Conservation (phyloP, 2,329 filamentous ascomycete genomes). For the Fusarium coicis region DNA sequence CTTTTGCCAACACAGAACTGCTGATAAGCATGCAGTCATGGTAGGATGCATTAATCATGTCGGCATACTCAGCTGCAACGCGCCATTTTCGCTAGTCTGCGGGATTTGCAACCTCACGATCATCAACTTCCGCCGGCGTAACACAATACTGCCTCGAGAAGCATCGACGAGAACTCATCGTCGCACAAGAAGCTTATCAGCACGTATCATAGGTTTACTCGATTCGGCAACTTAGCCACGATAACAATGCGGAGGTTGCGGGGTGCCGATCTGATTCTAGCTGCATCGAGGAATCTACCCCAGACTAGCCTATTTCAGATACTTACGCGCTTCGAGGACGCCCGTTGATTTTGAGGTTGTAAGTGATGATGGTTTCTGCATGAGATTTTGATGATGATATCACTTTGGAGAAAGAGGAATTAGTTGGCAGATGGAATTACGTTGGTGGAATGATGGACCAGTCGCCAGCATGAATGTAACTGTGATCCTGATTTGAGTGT, state of each 20-base stretch:
- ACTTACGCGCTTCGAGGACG: conserved; percentile 32
- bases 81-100: neutral
- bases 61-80: neutral
- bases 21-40: conserved; percentile 2
- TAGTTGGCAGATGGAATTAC: neutral
- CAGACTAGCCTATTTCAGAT: conserved; percentile 28
- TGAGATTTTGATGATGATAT: rapidly evolving
- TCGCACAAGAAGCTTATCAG: conserved; percentile 7
- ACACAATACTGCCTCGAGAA: neutral
- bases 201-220: conserved; percentile 7
- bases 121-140: neutral
- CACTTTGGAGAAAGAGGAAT: neutral
- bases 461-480: neutral
- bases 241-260: conserved; percentile 19
- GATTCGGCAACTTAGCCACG: conserved; percentile 43
- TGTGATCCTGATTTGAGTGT: neutral
- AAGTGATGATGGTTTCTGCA: neutral
- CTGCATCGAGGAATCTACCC: neutral
- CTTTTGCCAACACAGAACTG: neutral
- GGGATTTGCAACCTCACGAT: neutral
- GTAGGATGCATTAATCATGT: neutral
- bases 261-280: conserved; percentile 12
- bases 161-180: neutral
- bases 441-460: neutral
- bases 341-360: neutral